Base-by-base conservation (phyloP, 2,329 filamentous ascomycete species). In the Trichoderma atroviride region DNA sequence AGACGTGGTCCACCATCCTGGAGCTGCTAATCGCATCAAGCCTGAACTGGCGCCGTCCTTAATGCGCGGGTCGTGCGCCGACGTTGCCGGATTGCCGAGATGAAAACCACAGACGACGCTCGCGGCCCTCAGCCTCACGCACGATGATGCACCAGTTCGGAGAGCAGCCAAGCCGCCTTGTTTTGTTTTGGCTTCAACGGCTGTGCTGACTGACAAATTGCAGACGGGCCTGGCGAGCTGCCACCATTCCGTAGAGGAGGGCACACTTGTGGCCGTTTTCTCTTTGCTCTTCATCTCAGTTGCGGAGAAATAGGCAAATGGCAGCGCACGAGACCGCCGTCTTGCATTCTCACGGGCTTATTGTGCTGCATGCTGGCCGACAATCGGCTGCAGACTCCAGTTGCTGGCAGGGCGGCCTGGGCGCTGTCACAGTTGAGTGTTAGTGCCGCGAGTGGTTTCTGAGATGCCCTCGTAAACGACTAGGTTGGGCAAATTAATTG, bases 51-150 rank as follows among this genome's bases (percentile, higher is more conserved):
- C 62, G 52, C 27, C 53, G 52, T 37, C 33, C n/a, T 27, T 37
- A 19, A 59, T 59, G 57, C 35, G 31, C 35, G 55, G 53, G 55
- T 37, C 33, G 16, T 37, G 19, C 55, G 35, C 11, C 55, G 35
- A 43, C 64, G 40, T 52, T 67, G 64, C 64, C 64, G 64, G 22
- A 52, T 58, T 67, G 55, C 64, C 64, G 55, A 52, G 35, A 37
- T 52, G 11, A 4, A n/a, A 67, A 43, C 27, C 14, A n/a, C 11
- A 35, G 33, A 27, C 24, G 35, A n/a, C 22, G 35, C 29, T 43
- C 40, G 22, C n/a, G 37, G 37, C 37, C 16, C 5, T 66, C 53
- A 58, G 63, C 63, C 63, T 57, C 63, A 37, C 56, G 16, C 40
- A 14, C 37, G 16, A 19, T 22, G 27, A 58, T 27, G 27, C 53